Percentiles rank a stretch among this genome's conserved stretches.
phyloP scores from a whole-genome alignment of 2,329 filamentous ascomycete genomes.

The Verruconis gallopava region DNA sequence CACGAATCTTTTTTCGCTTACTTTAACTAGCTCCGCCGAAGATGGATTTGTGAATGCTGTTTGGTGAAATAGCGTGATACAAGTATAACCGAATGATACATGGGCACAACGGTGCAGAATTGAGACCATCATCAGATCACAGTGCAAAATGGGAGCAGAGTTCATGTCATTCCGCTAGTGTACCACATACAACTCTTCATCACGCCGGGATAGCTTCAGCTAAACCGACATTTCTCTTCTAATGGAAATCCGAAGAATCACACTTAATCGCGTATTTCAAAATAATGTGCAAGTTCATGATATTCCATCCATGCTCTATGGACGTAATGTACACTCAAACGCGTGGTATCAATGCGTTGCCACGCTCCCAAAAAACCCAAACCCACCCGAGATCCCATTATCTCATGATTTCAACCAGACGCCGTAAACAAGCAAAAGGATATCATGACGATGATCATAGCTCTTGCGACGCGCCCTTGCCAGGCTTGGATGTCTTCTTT shows the following conservation, averaged over 20 bases:
- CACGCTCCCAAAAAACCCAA: constrained; percentile 37
- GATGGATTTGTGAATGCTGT: constrained; percentile 10
- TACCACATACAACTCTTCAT: too few relatives aligned
- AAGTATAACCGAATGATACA: too few relatives aligned
- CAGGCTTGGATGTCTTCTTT: constrained; percentile 96
- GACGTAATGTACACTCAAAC: constrained; percentile 51
- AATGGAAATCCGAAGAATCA: too few relatives aligned
- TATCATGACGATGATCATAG: constrained; percentile 48
- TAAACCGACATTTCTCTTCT: too few relatives aligned
- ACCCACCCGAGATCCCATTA: constrained; percentile 60
- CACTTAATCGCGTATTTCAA: too few relatives aligned
- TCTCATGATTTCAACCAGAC: constrained; percentile 47
- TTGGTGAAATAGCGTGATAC: too few relatives aligned
- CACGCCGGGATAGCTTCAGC: too few relatives aligned
- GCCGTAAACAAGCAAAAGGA: constrained; percentile 33
- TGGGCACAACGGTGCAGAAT: too few relatives aligned
- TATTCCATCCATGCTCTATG: constrained; percentile 35
- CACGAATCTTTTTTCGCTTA: constrained; percentile 12
- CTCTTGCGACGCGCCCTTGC: constrained; percentile 89
- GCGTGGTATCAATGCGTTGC: constrained; percentile 17
- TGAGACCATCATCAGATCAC: too few relatives aligned
- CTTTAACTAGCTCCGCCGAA: constrained; percentile 10
- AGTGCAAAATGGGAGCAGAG: too few relatives aligned
- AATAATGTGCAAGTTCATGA: constrained; percentile 20
- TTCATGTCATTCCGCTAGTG: too few relatives aligned